These are phyloP conservation scores for Leptographium wingfieldii DNA, from an alignment of 2,329 filamentous ascomycete species.

Conservation along the genomic window DNA sequence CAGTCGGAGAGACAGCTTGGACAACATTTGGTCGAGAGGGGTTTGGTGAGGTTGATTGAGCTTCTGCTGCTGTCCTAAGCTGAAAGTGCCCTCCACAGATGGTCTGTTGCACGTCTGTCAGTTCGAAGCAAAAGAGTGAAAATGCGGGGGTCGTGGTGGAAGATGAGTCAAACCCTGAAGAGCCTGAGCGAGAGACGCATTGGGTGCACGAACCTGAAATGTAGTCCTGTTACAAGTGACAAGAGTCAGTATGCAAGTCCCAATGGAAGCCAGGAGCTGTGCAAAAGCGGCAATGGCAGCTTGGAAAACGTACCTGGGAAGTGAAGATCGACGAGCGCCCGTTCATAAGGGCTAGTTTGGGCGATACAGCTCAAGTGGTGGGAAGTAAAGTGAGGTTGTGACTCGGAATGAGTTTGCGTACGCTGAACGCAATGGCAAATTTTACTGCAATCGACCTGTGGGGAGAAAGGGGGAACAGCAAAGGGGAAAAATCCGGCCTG, in stretches of 20 bases:
- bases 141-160: neutral
- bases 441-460: neutral
- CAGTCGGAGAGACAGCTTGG: conserved; percentile 39
- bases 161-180: neutral
- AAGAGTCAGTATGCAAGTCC: neutral
- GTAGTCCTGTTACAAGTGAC: neutral
- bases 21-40: conserved; percentile 36
- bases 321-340: conserved; percentile 74
- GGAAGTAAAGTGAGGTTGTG: neutral
- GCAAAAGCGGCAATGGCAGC: neutral
- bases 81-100: conserved; percentile 39
- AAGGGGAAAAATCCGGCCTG: conserved; percentile 12
- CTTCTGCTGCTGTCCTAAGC: conserved; percentile 23
- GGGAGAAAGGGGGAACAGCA: neutral
- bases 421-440: neutral
- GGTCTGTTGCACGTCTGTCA: conserved; percentile 25
- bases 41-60: neutral
- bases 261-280: conserved; percentile 12
- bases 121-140: neutral
- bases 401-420: conserved; percentile 4
- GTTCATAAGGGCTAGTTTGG: conserved; percentile 65
- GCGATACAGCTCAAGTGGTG: conserved; percentile 20
- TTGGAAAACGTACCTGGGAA: conserved; percentile 53
- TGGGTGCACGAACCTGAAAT: neutral
- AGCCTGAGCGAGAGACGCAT: neutral